Evolutionary conservation across 441 rosid genomes (phyloP).

Genomic region (Erodium chrysanthum): DNA sequence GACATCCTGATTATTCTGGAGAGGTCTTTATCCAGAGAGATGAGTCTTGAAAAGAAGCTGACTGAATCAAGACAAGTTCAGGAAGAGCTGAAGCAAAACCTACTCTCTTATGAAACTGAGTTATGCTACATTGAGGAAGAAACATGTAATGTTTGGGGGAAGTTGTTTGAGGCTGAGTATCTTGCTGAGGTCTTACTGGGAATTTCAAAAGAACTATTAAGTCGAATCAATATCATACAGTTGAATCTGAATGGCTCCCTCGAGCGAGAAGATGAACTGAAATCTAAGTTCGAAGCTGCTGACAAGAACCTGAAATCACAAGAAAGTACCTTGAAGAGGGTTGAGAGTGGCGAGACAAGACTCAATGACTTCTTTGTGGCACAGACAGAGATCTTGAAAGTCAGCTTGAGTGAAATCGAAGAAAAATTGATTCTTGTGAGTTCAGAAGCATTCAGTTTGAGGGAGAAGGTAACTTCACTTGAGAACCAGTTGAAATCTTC

Average conservation of each 20-base stretch:
- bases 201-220: conserved; percentile 53
- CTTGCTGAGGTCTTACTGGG: conserved; percentile 56
- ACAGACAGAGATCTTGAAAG: conserved; percentile 41
- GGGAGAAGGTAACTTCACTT: conserved; percentile 38
- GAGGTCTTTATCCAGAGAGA: conserved; percentile 82
- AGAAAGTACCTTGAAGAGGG: conserved; percentile 41
- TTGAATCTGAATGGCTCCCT: conserved; percentile 51
- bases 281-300: conserved; percentile 38
- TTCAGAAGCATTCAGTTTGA: conserved; percentile 41
- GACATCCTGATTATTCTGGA: conserved; percentile 20
- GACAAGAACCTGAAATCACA: conserved; percentile 40
- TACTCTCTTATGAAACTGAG: conserved; percentile 47
- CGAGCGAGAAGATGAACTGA: conserved; percentile 45
- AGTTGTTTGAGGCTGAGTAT: conserved; percentile 61
- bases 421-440: conserved; percentile 36
- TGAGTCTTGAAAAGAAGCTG: conserved; percentile 76
- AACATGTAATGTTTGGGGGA: conserved; percentile 36
- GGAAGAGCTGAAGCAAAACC: conserved; percentile 40
- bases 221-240: conserved; percentile 50
- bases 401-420: conserved; percentile 53
- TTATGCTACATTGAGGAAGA: conserved; percentile 55
- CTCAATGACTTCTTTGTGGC: conserved; percentile 32
- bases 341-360: conserved; percentile 37
- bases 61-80: conserved; percentile 52
- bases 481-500: conserved; percentile 52